phyloP scores from a whole-genome alignment of 192 early-diverging fungal species.

The Coemansia sp. region DNA sequence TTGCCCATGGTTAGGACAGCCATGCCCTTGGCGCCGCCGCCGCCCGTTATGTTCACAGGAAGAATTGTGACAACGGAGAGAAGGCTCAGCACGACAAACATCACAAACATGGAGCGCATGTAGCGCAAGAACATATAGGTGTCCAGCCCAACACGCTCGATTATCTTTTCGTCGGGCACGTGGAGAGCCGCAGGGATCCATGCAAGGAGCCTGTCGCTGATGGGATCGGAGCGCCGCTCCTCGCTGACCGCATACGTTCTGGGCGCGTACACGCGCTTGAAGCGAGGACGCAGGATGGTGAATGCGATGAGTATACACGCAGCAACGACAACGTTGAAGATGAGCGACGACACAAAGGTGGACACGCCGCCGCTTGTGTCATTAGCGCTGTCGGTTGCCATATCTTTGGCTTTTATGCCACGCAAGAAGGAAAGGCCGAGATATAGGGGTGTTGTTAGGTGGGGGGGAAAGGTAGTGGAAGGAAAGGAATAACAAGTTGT shows the following conservation, averaged over 20 bases:
- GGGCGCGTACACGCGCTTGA: conserved; percentile 72
- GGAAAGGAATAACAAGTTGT: not conserved
- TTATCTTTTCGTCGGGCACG: conserved; percentile 58
- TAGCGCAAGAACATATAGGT: conserved; percentile 79
- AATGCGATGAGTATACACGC: conserved; percentile 62
- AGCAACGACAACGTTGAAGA: conserved; percentile 67
- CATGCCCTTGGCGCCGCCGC: conserved; percentile 52
- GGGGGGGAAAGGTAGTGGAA: not conserved
- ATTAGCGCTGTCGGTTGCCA: conserved; percentile 9
- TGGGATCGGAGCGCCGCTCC: conserved; percentile 57
- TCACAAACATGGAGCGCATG: conserved; percentile 64
- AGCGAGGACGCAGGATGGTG: conserved; percentile 63
- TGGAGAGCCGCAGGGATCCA: conserved; percentile 63
- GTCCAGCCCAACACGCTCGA: conserved; percentile 67
- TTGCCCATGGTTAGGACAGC: conserved; percentile 70
- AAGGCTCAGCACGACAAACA: conserved; percentile 67
- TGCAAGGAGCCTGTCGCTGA: conserved; percentile 56
- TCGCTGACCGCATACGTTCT: conserved; percentile 64
- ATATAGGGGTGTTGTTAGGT: too few species aligned
- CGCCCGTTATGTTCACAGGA: conserved; percentile 66
- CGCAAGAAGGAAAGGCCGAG: conserved; percentile 1
- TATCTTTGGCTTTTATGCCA: not conserved
- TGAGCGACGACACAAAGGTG: conserved; percentile 69
- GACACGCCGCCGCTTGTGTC: conserved; percentile 53
- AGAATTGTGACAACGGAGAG: conserved; percentile 68